Evolutionary conservation across 306 rosid genomes (phyloP), one percentile per base, ranked within the genome.

Genomic region (Inga laurina): DNA sequence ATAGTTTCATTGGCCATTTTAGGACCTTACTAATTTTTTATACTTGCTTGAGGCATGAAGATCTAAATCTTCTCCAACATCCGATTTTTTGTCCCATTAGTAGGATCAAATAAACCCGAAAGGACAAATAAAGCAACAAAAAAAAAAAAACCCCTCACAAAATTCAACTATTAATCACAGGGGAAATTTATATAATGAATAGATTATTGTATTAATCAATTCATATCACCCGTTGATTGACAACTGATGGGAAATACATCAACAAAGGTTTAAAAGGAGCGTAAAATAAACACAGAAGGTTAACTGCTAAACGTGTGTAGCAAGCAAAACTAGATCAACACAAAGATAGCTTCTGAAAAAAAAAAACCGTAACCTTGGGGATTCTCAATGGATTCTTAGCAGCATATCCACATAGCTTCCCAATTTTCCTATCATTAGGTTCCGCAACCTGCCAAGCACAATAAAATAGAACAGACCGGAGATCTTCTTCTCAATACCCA

Each of bases 341-440:
- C 46, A 52, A 16, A 15, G n/a, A 52, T 18, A 19, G 18, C 67
- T 75, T 70, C 37, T 19, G 30, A 22, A 75, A 46, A 48, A 48
- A 18, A 71, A 48, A 77, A 27, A 13, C 13, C 13, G 65, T 66
- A 80, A 88, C 91, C 88, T 88, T 83, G 66, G 91, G 91, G 83
- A 88, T 85, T 73, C 91, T 83, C 74, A 88, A 57, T 10, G 88
- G 88, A 49, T 88, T 88, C 84, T 88, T 85, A 19, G 91, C 81
- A 64, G 88, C 91, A 77, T 88, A 88, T 35, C 85, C 91, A 14
- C 91, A 85, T 51, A 88, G 82, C 83, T 88, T 88, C 72, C 88
- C 91, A 68, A 88, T 83, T 85, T 88, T 88, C 44, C 91, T 85
- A 61, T 85, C 91, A 83, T 88, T 85, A 51, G 49, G 83, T 77